phyloP scores from a whole-genome alignment of 2,329 filamentous ascomycete species.

The Aaosphaeria pasadenensis region DNA sequence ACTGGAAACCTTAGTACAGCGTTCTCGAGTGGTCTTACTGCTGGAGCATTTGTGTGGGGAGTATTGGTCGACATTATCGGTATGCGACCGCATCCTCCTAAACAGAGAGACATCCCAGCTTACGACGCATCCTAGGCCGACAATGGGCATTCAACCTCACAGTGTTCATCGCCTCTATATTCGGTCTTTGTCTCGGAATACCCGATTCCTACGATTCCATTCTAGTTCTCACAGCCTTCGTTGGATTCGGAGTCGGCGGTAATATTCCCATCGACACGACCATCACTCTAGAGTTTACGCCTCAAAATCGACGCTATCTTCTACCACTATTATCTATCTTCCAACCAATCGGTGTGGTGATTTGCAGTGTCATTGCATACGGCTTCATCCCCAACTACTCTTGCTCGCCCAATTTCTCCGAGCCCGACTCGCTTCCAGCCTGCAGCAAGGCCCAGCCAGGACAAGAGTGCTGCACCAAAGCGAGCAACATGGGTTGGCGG shows the following conservation, averaged over 20 bases:
- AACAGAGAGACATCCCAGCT: background rate
- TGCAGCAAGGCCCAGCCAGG: conserved; percentile 38
- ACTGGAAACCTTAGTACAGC: conserved; percentile 54
- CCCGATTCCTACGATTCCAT: conserved; percentile 51
- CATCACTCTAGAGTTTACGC: conserved; percentile 56
- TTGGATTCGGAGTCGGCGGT: conserved; percentile 42
- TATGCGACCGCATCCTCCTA: conserved; percentile 11
- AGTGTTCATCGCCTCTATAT: conserved; percentile 53
- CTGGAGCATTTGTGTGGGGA: conserved; percentile 55
- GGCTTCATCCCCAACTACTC: conserved; percentile 52
- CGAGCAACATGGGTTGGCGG: conserved; percentile 46
- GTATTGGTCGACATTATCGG: conserved; percentile 54
- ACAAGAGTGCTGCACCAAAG: conserved; percentile 34
- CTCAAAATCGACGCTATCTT: conserved; percentile 51
- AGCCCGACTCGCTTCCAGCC: conserved; percentile 42
- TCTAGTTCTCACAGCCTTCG: conserved; percentile 53
- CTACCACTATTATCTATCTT: conserved; percentile 54
- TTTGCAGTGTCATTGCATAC: conserved; percentile 52
- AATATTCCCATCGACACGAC: conserved; percentile 58
- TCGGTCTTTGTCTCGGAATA: conserved; percentile 52
- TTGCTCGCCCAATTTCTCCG: conserved; percentile 52
- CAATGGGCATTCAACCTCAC: conserved; percentile 59
- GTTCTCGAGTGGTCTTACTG: conserved; percentile 55
- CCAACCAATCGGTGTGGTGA: conserved; percentile 54
- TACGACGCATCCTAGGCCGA: conserved; percentile 9